Evolutionary conservation across 2,329 filamentous ascomycete genomes (phyloP), one percentile per base, ranked within the genome.

Genomic region (Arthrobotrys iridis): DNA sequence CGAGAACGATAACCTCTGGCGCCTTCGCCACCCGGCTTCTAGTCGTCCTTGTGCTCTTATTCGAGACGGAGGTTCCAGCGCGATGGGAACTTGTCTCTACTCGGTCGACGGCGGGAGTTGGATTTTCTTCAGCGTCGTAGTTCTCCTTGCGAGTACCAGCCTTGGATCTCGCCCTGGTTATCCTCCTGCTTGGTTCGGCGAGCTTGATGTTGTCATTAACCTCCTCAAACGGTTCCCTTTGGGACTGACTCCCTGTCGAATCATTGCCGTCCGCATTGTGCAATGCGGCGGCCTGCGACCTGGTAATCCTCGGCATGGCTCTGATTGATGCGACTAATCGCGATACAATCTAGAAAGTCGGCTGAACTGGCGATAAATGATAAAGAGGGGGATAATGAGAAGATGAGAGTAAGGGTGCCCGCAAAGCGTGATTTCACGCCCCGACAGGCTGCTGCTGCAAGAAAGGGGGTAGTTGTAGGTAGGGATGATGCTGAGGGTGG

Each of bases 181-280:
- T 45, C 18, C 48, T 45, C 40, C 58, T 71, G 6, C 37, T 10
- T 11, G 35, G 13, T 45, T 73, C 52, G 18, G 43, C 30, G 3
- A 48, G 43, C 18, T 63, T 60, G 57, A 55, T 15, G 37, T 74
- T 74, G 4, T 50, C 55, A 18, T 45, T 46, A n/a, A 74, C 70
- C 26, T 74, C 70, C 15, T 67, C 70, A n/a, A 74, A 66, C 5
- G 70, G 70, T n/a, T 74, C 62, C 33, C 70, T 68, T 22, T 57
- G 63, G 20, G 24, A 24, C 6, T 48, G 48, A 13, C 33, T 20
- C 10, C 35, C 48, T 15, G 58, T 46, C 30, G 45, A 3, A 18
- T 68, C 64, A 4, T 13, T 33, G 13, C 33, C 43, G 24, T 46
- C 63, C 35, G 35, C 45, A 28, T 63, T n/a, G 24, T 52, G 55